Conservation (phyloP, 257 asterid genomes). For the Primulina huaijiensis region DNA sequence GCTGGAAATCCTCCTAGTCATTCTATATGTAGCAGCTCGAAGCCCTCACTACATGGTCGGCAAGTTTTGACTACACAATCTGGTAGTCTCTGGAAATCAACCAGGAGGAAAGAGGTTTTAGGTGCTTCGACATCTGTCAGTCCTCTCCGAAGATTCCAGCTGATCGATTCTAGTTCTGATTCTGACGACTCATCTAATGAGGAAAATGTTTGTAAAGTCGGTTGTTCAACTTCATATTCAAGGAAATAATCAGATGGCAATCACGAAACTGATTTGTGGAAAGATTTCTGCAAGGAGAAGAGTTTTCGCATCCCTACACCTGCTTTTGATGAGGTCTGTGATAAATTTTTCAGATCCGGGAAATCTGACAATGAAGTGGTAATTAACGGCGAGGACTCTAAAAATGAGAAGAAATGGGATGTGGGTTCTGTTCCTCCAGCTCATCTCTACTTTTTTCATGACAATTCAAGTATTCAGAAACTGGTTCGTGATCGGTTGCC, state of each 20-base stretch:
- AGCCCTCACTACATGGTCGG: conserved; percentile 47
- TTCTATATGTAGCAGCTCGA: conserved; percentile 74
- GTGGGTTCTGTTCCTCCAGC: conserved; percentile 52
- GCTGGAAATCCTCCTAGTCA: conserved; percentile 40
- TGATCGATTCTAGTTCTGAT: conserved; percentile 75
- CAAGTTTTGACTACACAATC: conserved; percentile 47
- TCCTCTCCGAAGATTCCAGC: conserved; percentile 84
- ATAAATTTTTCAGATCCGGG: conserved; percentile 60
- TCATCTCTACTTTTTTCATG: conserved; percentile 64
- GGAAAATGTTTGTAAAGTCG: conserved; percentile 26
- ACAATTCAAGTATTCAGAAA: conserved; percentile 70
- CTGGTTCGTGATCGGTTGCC: conserved; percentile 76
- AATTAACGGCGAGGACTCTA: conserved; percentile 27
- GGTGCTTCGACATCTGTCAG: conserved; percentile 52
- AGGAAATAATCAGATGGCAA: conserved; percentile 33
- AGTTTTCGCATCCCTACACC: conserved; percentile 63
- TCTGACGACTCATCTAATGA: conserved; percentile 58
- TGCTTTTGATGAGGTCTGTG: conserved; percentile 72
- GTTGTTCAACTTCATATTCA: conserved; percentile 29
- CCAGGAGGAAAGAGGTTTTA: conserved; percentile 37
- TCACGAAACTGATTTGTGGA: conserved; percentile 51
- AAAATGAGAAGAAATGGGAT: conserved; percentile 27
- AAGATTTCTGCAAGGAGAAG: conserved; percentile 46
- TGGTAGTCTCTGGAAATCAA: conserved; percentile 36
- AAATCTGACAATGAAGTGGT: conserved; percentile 36